Evolutionary conservation across 129 eudicot species (phyloP).

Genomic region (Deinandra increscens): DNA sequence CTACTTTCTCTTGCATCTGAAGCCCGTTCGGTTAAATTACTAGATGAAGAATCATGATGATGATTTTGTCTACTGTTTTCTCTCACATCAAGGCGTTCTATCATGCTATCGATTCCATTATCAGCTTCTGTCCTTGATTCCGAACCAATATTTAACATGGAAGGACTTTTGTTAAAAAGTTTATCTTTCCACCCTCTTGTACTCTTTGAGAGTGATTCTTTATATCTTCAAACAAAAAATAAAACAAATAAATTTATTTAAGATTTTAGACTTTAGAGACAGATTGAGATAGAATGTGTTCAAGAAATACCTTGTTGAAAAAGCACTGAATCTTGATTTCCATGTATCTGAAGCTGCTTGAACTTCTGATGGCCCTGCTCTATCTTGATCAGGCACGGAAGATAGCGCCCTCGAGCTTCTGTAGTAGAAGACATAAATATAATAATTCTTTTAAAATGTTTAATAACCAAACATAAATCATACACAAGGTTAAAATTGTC

Average conservation of each 20-base stretch:
- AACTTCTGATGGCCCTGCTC: constrained; percentile 76
- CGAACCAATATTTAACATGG: constrained; percentile 65
- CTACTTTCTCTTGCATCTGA: constrained; percentile 30
- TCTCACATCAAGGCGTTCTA: constrained; percentile 67
- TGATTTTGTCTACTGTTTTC: constrained; percentile 38
- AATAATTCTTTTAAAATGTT: not conserved
- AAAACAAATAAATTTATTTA: not conserved
- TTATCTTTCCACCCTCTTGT: constrained; percentile 82
- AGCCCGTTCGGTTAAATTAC: constrained; percentile 22
- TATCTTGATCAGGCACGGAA: constrained; percentile 47
- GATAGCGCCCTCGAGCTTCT: constrained; percentile 48
- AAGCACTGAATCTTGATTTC: constrained; percentile 68
- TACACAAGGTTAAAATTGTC: not conserved
- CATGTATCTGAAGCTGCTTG: constrained; percentile 62
- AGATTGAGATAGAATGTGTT: not conserved
- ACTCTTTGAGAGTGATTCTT: constrained; percentile 71
- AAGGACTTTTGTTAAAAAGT: constrained; percentile 62
- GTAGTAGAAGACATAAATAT: not conserved
- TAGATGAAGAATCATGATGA: constrained; percentile 13
- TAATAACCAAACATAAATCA: not conserved
- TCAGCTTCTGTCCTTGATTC: constrained; percentile 66
- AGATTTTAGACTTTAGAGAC: not conserved
- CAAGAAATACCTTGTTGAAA: constrained; percentile 54
- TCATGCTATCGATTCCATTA: constrained; percentile 64
- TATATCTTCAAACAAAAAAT: constrained; percentile 44